These are phyloP conservation scores for Rhytidiadelphus loreus DNA, from an alignment of 225 moss, liverwort and hornwort genomes.

Conservation along the genomic window DNA sequence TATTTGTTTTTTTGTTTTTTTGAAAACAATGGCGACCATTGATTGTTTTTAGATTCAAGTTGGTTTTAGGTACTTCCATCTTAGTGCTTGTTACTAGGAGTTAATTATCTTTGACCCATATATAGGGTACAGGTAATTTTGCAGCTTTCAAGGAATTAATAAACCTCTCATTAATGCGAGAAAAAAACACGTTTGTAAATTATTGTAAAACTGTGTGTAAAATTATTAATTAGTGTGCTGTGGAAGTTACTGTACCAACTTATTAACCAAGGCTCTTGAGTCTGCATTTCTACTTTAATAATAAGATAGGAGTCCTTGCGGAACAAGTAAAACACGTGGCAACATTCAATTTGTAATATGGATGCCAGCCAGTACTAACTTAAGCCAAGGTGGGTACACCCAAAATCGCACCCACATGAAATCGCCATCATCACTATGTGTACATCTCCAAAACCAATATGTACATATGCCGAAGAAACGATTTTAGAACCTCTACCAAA, in stretches of 20 bases:
- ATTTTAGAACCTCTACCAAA: background rate
- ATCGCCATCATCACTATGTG: background rate
- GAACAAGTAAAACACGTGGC: background rate
- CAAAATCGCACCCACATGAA: background rate
- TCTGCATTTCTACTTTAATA: background rate
- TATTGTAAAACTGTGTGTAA: background rate
- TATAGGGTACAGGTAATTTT: background rate
- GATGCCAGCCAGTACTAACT: no score
- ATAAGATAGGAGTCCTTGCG: background rate
- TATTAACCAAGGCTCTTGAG: background rate
- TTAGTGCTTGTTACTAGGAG: background rate
- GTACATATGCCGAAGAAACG: fast-evolving
- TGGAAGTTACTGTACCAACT: background rate
- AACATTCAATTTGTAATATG: no score
- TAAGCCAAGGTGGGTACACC: background rate
- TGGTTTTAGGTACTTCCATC: background rate
- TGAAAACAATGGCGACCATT: no score
- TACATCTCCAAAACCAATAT: background rate
- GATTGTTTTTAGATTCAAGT: no score
- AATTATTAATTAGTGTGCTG: background rate
- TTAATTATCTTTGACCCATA: background rate
- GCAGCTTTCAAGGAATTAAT: background rate
- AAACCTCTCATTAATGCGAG: background rate
- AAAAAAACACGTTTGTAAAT: background rate
- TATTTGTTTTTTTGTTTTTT: no score